phyloP scores from a whole-genome alignment of 371 early-diverging fungal genomes.

The Capillidium rhysosporum region DNA sequence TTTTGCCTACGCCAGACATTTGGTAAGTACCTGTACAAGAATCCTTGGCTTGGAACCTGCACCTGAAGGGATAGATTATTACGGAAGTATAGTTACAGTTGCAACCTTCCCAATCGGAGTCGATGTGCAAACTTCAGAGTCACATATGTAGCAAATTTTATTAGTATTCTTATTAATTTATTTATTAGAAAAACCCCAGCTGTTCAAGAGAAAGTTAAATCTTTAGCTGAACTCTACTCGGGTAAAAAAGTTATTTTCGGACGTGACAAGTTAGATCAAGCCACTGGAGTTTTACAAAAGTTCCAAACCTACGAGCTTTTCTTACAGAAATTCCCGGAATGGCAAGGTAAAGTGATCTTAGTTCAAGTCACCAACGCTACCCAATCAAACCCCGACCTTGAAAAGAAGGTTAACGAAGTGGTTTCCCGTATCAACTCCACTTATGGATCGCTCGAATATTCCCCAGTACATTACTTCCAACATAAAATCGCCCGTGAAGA shows the following conservation, averaged over 20 bases:
- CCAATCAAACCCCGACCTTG: constrained; percentile 32
- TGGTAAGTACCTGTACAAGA: constrained; percentile 78
- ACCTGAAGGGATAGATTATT: constrained; percentile 56
- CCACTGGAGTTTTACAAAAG: constrained; percentile 96
- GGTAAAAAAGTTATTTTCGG: constrained; percentile 95
- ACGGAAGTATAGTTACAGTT: constrained; percentile 53
- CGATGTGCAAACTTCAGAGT: constrained; percentile 38
- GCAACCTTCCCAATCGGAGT: constrained; percentile 96
- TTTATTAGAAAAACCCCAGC: not conserved
- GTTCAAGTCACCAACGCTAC: constrained; percentile 55
- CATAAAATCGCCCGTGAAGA: constrained; percentile 85
- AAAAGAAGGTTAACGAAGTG: constrained; percentile 67
- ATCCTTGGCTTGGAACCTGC: constrained; percentile 75
- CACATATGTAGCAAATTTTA: constrained; percentile 10
- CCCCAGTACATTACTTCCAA: constrained; percentile 88
- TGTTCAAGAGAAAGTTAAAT: constrained; percentile 33
- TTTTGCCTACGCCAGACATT: constrained; percentile 89
- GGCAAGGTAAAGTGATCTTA: constrained; percentile 65
- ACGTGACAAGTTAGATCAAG: constrained; percentile 94
- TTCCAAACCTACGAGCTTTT: constrained; percentile 88
- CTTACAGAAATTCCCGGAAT: constrained; percentile 71
- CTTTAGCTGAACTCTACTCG: constrained; percentile 64
- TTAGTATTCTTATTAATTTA: not conserved
- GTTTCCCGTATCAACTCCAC: constrained; percentile 85
- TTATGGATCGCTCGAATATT: constrained; percentile 86